Evolutionary conservation across 129 eudicot genomes (phyloP), one percentile per base, ranked within the genome.

Genomic region (Calendula officinalis): DNA sequence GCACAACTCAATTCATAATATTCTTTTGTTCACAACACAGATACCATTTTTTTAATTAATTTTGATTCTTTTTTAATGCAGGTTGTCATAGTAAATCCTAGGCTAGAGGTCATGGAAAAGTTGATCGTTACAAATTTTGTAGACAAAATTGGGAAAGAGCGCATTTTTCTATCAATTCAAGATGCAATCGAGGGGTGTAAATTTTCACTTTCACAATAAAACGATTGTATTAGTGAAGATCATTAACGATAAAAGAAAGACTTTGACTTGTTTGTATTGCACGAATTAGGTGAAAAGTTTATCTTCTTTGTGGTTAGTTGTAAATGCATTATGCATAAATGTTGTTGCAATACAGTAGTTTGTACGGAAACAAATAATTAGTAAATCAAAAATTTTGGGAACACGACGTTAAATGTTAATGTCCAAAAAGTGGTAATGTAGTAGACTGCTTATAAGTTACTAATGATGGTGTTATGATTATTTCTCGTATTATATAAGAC

Each of bases 101-200:
- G 96, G 63, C 67, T 81, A 1, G 94, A 86, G 35, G 96, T 91
- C 11, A 76, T 85, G 91, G 98, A 91, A 74, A 91, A 91, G 72
- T 57, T 91, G 81, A 69, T 85, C 7, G 55, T 80, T 4, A 76
- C 87, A 2, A 61, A 80, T 33, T 87, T 85, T 67, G 71, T 91
- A 37, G 95, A 88, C 67, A 80, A 41, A 54, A 78, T 91, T 11
- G 98, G 95, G 45, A 77, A 76, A 66, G 85, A 88, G 35, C 49
- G 69, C 0, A 80, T 91, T 11, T 91, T 72, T 67, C 64, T 91
- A 43, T 84, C 96, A 5, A 69, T 79, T 1, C 77, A 85, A 61
- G 98, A 91, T 71, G 98, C 98, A 9, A 63, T 91, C 2, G 82
- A 77, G 1, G 79, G 83, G 2, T 91, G 90, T 68, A 85, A 60